Evolutionary conservation across 495 filamentous ascomycete genomes (phyloP).

Genomic region (Penicillium salamii): DNA sequence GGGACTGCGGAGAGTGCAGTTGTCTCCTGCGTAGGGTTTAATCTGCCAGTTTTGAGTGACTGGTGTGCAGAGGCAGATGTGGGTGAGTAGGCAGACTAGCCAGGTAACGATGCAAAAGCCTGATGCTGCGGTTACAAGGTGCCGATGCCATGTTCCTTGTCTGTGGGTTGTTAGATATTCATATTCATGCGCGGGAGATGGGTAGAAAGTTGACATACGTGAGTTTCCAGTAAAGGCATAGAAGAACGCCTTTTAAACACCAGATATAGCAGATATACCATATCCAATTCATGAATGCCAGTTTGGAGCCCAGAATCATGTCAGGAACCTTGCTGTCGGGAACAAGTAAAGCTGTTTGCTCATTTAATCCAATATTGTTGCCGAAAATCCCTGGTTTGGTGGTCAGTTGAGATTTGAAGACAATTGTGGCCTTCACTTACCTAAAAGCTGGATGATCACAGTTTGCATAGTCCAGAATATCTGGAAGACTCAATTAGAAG

Average conservation of each 20-base stretch:
- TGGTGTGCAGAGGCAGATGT: slow-evolving; percentile 45
- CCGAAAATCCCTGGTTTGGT: slow-evolving; percentile 8
- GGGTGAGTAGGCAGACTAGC: slow-evolving; percentile 42
- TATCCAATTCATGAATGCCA: slow-evolving; percentile 43
- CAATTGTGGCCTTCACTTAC: background rate
- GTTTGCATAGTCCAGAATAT: slow-evolving; percentile 20
- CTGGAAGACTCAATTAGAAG: slow-evolving; percentile 3
- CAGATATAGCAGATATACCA: slow-evolving; percentile 52
- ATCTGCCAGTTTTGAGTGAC: slow-evolving; percentile 50
- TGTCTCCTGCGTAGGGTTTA: slow-evolving; percentile 44
- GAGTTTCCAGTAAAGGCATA: slow-evolving; percentile 50
- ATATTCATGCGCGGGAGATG: background rate
- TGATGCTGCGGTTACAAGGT: slow-evolving; percentile 12
- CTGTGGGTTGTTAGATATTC: background rate
- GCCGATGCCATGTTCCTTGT: slow-evolving; percentile 17
- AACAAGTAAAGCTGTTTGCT: slow-evolving; percentile 15
- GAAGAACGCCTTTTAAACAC: slow-evolving; percentile 49
- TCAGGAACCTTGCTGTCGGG: slow-evolving; percentile 12
- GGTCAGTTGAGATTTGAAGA: background rate
- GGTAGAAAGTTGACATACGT: slow-evolving; percentile 32
- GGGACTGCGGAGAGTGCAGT: slow-evolving; percentile 21
- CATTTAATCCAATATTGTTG: slow-evolving; percentile 20
- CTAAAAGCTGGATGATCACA: slow-evolving; percentile 13
- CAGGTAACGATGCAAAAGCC: slow-evolving; percentile 42
- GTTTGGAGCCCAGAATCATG: slow-evolving; percentile 19